Base-by-base conservation (phyloP, 2,329 filamentous ascomycete genomes). In the Stenocarpella maydis region DNA sequence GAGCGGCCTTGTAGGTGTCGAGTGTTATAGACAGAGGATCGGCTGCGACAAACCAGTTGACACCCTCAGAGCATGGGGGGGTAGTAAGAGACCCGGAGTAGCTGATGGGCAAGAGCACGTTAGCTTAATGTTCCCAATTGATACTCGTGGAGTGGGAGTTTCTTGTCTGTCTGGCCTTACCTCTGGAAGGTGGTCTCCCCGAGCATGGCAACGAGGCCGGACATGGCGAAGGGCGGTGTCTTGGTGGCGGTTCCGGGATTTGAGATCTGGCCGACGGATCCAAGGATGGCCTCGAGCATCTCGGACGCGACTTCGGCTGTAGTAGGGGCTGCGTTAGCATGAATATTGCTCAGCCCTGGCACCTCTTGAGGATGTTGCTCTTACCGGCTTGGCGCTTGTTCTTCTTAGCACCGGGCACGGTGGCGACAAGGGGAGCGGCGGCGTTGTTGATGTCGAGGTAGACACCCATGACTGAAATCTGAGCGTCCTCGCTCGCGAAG, bases 21-120 rank as follows among this genome's bases (percentile, higher is more conserved):
- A 77, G 74, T 5, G 80, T 79, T 49, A 85, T 72, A 50, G 74
- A 69, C 39, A 84, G 78, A 61, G 79, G 80, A 67, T 81, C 75
- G 4, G 82, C 81, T n/a, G 81, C 79, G 9, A 86, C 83, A 65
- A 83, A 80, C 84, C 84, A 86, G 70, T 75, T 75, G 37, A 86
- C 83, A 26, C 79, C 80, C 74, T 86, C 84, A 17, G 77, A 77
- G 78, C 84, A 86, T 3, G 84, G 84, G 24, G 84, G 84, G 10
- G 83, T 85, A 15, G 84, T 86, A 43, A 86, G 78, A 4, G 83
- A 85, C 31, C 84, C 84, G 2, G 79, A 75, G 76, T 86, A 84
- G 28, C 78, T 81, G 60, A 24, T 24, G n/a, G 28, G 14, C 26
- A 6, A 34, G 28, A 58, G 17, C n/a, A n/a, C n/a, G 58, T 63